Evolutionary conservation across 306 rosid species (phyloP).

Genomic region (Cucumis hystrix): DNA sequence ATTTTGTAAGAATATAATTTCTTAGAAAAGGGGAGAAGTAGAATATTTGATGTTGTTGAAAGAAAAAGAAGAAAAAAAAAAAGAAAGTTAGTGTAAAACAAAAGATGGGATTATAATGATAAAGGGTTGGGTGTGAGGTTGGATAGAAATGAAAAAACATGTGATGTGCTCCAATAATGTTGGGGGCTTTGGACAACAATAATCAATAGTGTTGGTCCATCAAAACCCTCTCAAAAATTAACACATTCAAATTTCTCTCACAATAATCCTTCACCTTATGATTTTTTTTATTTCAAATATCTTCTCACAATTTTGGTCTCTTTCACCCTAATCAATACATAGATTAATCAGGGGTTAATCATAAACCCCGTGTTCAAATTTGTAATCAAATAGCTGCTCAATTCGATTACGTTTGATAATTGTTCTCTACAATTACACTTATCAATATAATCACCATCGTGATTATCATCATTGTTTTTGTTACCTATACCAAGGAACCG

Average conservation of each 20-base stretch:
- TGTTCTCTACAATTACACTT: too few species aligned
- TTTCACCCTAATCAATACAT: too few species aligned
- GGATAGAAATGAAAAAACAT: not conserved
- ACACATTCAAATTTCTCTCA: not conserved
- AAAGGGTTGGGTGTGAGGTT: not conserved
- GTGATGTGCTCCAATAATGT: not conserved
- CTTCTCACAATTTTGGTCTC: not conserved
- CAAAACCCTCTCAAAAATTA: not conserved
- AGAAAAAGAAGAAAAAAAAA: not conserved
- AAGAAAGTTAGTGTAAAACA: not conserved
- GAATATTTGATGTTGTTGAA: not conserved
- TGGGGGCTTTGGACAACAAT: not conserved
- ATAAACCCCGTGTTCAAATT: too few species aligned
- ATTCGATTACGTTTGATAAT: too few species aligned
- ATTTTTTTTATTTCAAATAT: too few species aligned
- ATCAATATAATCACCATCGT: too few species aligned
- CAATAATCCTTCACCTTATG: not conserved
- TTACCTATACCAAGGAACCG: too few species aligned
- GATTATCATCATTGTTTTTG: too few species aligned
- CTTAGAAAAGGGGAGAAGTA: not conserved
- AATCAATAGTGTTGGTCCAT: not conserved
- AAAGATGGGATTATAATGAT: not conserved
- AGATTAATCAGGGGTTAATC: too few species aligned
- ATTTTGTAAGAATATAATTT: too few species aligned
- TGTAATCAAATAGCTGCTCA: too few species aligned